A percentile compares a stretch with the other conserved stretches of the same genome.
Conservation (phyloP, 176 grass and related monocot species). For the Phragmites australis region DNA sequence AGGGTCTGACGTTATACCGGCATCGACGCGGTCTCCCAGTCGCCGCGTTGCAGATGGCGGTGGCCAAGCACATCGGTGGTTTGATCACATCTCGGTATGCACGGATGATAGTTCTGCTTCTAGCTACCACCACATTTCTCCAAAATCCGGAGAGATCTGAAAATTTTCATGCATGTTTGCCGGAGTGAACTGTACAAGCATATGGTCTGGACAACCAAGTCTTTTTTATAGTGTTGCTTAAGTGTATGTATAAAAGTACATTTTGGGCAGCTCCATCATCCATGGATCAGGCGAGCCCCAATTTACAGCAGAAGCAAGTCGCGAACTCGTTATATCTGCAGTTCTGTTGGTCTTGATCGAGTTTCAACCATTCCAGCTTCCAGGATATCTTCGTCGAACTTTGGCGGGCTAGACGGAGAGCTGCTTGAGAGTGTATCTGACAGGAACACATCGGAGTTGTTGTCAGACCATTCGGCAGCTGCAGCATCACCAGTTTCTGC, state of each 20-base stretch:
- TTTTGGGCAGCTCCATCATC: constrained; percentile 12
- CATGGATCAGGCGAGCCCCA: constrained; percentile 11
- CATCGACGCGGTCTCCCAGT: too few species aligned
- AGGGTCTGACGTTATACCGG: too few species aligned
- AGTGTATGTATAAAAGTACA: constrained; percentile 24
- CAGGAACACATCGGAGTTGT: constrained; percentile 46
- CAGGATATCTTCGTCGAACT: constrained; percentile 37
- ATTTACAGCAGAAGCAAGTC: constrained; percentile 6
- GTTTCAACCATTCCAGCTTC: constrained; percentile 18
- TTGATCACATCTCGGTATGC: too few species aligned
- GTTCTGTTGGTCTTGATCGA: constrained; percentile 14
- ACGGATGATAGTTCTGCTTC: too few species aligned
- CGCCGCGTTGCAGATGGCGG: too few species aligned
- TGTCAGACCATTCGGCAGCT: constrained; percentile 38
- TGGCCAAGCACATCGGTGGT: too few species aligned
- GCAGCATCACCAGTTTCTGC: constrained; percentile 31
- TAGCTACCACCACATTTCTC: too few species aligned
- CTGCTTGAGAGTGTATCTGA: constrained; percentile 46
- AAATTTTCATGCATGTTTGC: not conserved
- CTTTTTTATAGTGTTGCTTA: constrained; percentile 11
- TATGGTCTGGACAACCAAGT: constrained; percentile 19
- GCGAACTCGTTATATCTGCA: not conserved
- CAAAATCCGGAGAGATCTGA: too few species aligned
- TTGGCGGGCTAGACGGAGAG: constrained; percentile 34
- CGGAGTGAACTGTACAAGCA: constrained; percentile 29